Base-by-base conservation (phyloP, 2,329 filamentous ascomycete genomes). In the Penicillium sp. region DNA sequence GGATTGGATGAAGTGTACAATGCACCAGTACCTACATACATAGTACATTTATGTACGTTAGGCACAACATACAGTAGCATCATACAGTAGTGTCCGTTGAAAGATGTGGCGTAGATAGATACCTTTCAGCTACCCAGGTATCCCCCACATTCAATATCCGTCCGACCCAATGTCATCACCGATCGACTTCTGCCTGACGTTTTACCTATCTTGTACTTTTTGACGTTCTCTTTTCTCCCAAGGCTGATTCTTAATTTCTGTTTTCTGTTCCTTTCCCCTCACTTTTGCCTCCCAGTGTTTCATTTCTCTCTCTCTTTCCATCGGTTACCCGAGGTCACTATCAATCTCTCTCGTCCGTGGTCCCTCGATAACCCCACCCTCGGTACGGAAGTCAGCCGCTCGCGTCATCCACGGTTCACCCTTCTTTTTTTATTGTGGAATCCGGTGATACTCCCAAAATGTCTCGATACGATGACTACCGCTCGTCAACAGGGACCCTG, bases 391-490 rank as follows among this genome's bases (percentile, higher is more conserved):
- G 71, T 73, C 71, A 73, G 63, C 71, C 69, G 70, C 67, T 59
- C 56, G 64, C 66, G 65, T 70, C 70, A 72, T 67, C 70, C 71
- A 72, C 70, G 70, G 71, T 72, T 71, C 66, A 41, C 27, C 11
- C n/a, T 19, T 15, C 31, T 9, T 33, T 21, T 27, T 44, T 27
- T 33, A 10, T 31, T 48, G 46, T 19, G 3, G 29, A 46, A 47
- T n/a, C 40, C 54, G 55, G 53, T 55, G 43, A 47, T n/a, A 48
- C 21, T 40, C 8, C 29, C 46, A 55, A 55, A 43, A 76, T 76
- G 74, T 66, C 70, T 65, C 73, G 72, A 40, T 71, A 74, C 63
- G 68, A 72, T 49, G 73, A 76, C 38, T 70, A 69, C 45, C 68
- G 69, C 55, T 75, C 72, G 38, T 69, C 72, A 33, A 65, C 71